These are phyloP conservation scores for Tricholoma hemisulphureum DNA, from an alignment of 768 basidiomycete genomes.

Conservation along the genomic window DNA sequence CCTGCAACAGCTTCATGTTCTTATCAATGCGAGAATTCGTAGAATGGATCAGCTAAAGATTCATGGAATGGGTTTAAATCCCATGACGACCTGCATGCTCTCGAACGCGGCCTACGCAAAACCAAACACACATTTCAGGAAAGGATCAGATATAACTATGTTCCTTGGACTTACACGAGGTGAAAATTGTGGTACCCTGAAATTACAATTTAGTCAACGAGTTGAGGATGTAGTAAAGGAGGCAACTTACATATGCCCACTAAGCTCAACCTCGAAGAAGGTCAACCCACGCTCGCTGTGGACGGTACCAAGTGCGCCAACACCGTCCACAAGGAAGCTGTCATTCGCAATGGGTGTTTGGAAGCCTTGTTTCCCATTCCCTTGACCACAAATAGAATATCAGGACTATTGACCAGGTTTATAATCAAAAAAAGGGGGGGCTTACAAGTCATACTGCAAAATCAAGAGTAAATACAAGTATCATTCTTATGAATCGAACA, in stretches of 20 bases:
- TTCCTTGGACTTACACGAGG: conserved; percentile 48
- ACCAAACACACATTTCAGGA: background rate
- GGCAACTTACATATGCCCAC: conserved; percentile 64
- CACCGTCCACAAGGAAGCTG: conserved; percentile 67
- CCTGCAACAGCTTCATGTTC: too few species aligned
- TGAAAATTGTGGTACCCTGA: conserved; percentile 65
- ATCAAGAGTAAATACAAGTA: background rate
- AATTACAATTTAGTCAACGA: conserved; percentile 1
- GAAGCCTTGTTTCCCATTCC: conserved; percentile 71
- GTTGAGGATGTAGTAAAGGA: background rate
- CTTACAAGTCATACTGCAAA: conserved; percentile 45
- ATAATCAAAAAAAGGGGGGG: background rate
- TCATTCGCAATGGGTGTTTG: conserved; percentile 64
- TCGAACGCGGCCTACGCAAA: conserved; percentile 59
- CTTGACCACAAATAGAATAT: conserved; percentile 21
- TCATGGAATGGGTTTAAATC: conserved; percentile 52
- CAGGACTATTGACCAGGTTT: background rate
- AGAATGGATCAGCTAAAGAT: too few species aligned
- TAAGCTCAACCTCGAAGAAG: conserved; percentile 62
- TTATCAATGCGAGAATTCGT: too few species aligned
- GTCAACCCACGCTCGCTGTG: conserved; percentile 70
- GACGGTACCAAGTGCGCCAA: conserved; percentile 63
- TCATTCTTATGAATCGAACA: background rate
- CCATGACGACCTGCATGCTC: conserved; percentile 67
- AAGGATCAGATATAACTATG: background rate